phyloP scores from a whole-genome alignment of 768 basidiomycete species.

The Cyathus striatus region DNA sequence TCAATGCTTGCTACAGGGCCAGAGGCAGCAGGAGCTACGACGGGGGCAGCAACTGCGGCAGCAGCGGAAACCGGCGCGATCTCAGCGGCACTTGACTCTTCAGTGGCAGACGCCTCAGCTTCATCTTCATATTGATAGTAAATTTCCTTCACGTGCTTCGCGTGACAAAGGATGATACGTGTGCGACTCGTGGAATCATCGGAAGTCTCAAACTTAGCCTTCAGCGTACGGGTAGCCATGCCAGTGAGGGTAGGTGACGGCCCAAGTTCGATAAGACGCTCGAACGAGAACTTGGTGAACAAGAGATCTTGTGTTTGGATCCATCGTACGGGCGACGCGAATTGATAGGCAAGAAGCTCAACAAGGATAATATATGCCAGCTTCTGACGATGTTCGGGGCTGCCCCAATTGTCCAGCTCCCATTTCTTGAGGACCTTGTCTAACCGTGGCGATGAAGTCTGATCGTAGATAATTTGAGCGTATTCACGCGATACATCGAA shows the following conservation, averaged over 20 bases:
- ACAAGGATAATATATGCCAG: conserved; percentile 96
- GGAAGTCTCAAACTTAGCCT: conserved; percentile 87
- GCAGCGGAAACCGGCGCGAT: conserved; percentile 20
- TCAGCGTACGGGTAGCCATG: conserved; percentile 87
- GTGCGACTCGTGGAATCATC: conserved; percentile 82
- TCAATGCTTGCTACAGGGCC: conserved; percentile 74
- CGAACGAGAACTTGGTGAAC: conserved; percentile 82
- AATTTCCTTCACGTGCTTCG: conserved; percentile 95
- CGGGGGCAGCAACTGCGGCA: conserved; percentile 31
- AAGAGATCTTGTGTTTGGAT: conserved; percentile 97
- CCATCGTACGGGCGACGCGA: conserved; percentile 98
- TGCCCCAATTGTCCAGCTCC: conserved; percentile 89
- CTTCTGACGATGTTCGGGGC: conserved; percentile 78
- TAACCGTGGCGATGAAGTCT: conserved; percentile 92
- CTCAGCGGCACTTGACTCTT: conserved; percentile 28
- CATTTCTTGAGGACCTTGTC: conserved; percentile 93
- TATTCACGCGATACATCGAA: conserved; percentile 84
- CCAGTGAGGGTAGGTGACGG: conserved; percentile 95
- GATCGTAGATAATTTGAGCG: conserved; percentile 92
- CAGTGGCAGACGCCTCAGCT: conserved; percentile 36
- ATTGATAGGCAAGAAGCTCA: conserved; percentile 96
- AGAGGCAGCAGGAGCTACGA: conserved; percentile 41
- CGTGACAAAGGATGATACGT: conserved; percentile 84
- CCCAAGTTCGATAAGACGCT: conserved; percentile 92
- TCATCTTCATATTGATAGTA: conserved; percentile 98